Base-by-base conservation (phyloP, 352 stramenopile species). In the Plasmopara muralis region DNA sequence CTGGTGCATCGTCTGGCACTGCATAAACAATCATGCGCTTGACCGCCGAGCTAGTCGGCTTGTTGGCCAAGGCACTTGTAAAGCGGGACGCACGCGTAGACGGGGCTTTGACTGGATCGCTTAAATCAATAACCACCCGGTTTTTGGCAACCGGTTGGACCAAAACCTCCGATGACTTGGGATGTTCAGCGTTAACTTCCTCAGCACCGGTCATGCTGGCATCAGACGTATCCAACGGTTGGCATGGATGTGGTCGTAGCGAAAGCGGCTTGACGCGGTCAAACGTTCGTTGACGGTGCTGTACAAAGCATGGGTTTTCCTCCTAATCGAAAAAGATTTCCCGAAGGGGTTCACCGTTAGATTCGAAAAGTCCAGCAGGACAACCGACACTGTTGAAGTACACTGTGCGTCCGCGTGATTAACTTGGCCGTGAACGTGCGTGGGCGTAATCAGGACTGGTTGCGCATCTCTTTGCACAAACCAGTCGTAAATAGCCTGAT, bases 361-460 rank as follows among this genome's bases (percentile, higher is more conserved):
- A 8, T 18, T 18, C 9, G 16, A 47, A 47, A 12, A 47, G 14
- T 10, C 6, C 42, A 20, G 9, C 10, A 9, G 42, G 42, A 20
- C 42, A 47, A 4, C 9, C 4, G 9, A 47, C 42, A 15, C n/a
- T 31, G 25, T 47, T 35, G 10, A 47, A 47, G 25, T 47, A 47
- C 3, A 47, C 42, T 0, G 42, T 47, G 18, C 42, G 42, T 10
- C 12, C 42, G 0, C 42, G 9, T 5, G 20, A 47, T 2, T 35
- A 0, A 47, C 10, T 31, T 16, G n/a, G 3, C 12, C 20, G 34
- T 35, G 10, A 9, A 18, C 42, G 18, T 33, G 25, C 20, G 42
- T 47, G n/a, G 42, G 9, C 18, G 42, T 35, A 47, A 47, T 47
- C 10, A 47, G 12, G 4, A 47, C 13, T 7, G 42, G 42, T 9